A percentile compares a stretch with the other conserved stretches of the same genome.
Evolutionary conservation across 306 rosid species (phyloP).

Genomic region (Cicer chorassanicum): DNA sequence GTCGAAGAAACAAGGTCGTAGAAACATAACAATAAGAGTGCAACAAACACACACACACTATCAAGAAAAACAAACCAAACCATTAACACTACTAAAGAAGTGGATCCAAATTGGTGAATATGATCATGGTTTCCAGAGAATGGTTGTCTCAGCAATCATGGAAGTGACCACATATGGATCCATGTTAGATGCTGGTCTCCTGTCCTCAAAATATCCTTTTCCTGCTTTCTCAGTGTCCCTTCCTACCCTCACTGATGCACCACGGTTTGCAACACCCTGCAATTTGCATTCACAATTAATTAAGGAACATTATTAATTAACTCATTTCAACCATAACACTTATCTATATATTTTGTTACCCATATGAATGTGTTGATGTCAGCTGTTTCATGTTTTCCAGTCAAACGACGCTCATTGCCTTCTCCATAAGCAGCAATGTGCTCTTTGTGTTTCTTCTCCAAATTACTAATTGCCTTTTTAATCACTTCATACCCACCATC

Average conservation of each 20-base stretch:
- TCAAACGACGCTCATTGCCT: conserved; percentile 92
- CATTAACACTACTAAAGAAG: neutral
- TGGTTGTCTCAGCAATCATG: conserved; percentile 90
- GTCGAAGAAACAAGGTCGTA: too few species aligned
- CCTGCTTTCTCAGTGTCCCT: conserved; percentile 92
- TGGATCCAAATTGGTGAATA: neutral
- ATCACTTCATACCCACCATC: conserved; percentile 82
- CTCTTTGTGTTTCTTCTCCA: conserved; percentile 77
- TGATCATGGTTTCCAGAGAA: conserved; percentile 78
- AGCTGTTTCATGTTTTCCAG: conserved; percentile 85
- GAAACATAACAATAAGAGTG: too few species aligned
- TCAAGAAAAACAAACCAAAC: neutral
- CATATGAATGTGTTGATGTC: conserved; percentile 76
- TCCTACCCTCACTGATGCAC: conserved; percentile 89
- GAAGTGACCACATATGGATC: conserved; percentile 91
- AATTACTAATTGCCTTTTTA: conserved; percentile 72
- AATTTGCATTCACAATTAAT: neutral
- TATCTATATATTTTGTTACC: conserved; percentile 51
- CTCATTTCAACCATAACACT: neutral
- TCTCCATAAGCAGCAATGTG: conserved; percentile 93
- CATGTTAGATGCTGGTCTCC: conserved; percentile 97
- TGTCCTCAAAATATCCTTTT: conserved; percentile 89
- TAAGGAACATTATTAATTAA: neutral
- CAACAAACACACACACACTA: neutral
- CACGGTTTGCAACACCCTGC: conserved; percentile 97